These are phyloP conservation scores for Didymellaceae sp. DNA, from an alignment of 2,329 filamentous ascomycete genomes.

Conservation along the genomic window DNA sequence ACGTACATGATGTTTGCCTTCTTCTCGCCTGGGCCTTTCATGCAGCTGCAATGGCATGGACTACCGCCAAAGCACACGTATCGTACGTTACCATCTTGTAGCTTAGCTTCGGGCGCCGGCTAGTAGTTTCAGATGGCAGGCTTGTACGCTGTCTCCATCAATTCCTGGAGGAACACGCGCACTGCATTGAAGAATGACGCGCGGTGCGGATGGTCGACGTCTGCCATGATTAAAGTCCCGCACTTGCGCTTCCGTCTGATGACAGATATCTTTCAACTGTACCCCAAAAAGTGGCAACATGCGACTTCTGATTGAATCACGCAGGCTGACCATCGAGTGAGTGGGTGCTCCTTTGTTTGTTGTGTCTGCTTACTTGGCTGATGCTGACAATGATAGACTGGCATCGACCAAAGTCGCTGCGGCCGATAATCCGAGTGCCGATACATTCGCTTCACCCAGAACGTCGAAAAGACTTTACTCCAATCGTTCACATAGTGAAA, in stretches of 20 bases:
- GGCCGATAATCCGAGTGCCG: not conserved
- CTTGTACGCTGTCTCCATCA: not conserved
- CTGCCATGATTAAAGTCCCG: constrained; percentile 7
- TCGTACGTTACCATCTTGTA: not conserved
- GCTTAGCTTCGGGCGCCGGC: not conserved
- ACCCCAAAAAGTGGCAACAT: constrained; percentile 7
- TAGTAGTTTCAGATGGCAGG: constrained; percentile 4
- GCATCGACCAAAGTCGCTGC: constrained; percentile 2
- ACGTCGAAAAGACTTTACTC: not conserved
- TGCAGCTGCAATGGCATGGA: not conserved
- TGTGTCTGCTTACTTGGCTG: not conserved
- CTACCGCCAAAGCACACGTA: not conserved
- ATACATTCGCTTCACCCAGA: not conserved
- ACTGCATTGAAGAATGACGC: not conserved
- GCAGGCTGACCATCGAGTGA: constrained; percentile 15
- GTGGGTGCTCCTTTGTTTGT: constrained; percentile 5
- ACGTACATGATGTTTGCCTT: not conserved
- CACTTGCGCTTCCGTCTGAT: not conserved
- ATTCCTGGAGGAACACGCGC: constrained; percentile 8
- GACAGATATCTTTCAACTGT: not conserved
- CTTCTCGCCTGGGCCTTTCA: not conserved
- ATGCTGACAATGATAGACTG: constrained; percentile 1
- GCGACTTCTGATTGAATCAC: constrained; percentile 15
- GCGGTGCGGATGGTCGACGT: not conserved
- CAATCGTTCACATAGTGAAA: not conserved